Percentiles rank a stretch among this genome's conserved stretches.
These are phyloP conservation scores for Amanita rubescens DNA, from an alignment of 768 basidiomycete genomes.

Conservation along the genomic window DNA sequence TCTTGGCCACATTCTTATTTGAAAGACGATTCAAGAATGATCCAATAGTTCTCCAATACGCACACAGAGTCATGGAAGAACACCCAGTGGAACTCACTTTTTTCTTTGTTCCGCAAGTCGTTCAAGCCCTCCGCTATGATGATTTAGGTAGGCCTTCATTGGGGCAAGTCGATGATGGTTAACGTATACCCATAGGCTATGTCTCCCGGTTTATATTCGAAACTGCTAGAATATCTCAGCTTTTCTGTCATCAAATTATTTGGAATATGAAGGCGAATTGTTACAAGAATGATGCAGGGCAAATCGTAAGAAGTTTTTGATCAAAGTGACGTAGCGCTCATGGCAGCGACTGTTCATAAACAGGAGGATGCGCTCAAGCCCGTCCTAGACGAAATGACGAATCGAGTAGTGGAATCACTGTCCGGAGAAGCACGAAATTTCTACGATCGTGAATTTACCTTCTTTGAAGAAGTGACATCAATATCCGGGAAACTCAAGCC, in stretches of 20 bases:
- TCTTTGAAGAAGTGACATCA: slow-evolving; percentile 95
- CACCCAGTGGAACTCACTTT: slow-evolving; percentile 94
- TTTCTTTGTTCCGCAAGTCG: slow-evolving; percentile 98
- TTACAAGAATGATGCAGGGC: slow-evolving; percentile 84
- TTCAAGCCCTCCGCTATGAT: slow-evolving; percentile 91
- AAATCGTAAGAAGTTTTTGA: slow-evolving; percentile 47
- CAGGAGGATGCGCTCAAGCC: slow-evolving; percentile 97
- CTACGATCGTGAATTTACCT: slow-evolving; percentile 91
- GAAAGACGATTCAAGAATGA: slow-evolving; percentile 79
- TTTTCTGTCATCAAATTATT: slow-evolving; percentile 99
- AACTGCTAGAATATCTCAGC: slow-evolving; percentile 92
- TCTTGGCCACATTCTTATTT: slow-evolving; percentile 77
- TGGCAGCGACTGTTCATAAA: slow-evolving; percentile 6
- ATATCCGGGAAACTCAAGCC: slow-evolving; percentile 98
- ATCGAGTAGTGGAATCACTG: slow-evolving; percentile 71
- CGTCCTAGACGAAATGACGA: slow-evolving; percentile 80
- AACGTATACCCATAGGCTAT: slow-evolving; percentile 52
- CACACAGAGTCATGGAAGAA: slow-evolving; percentile 89
- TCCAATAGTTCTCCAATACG: slow-evolving; percentile 88
- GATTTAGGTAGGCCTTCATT: slow-evolving; percentile 51
- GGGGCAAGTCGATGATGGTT: not conserved
- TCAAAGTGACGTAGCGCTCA: not conserved
- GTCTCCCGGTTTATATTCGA: slow-evolving; percentile 94
- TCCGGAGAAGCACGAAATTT: slow-evolving; percentile 86
- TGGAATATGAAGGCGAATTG: slow-evolving; percentile 99